Evolutionary conservation across 1,139 yeast species (phyloP).

Genomic region (Sugiyamaella sp.): DNA sequence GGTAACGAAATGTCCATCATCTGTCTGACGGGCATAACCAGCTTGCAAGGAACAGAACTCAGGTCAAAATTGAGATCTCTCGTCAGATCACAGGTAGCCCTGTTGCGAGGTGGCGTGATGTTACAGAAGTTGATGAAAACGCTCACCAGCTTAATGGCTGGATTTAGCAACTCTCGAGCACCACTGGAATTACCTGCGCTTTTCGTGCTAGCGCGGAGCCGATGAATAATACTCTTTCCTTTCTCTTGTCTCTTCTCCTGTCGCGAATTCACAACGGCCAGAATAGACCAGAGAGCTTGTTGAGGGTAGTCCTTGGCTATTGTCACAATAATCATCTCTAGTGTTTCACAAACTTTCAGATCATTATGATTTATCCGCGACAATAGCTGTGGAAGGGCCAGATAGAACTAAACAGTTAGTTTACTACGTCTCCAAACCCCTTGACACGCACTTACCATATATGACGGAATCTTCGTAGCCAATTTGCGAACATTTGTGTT

Average conservation of each 20-base stretch:
- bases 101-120: slow-evolving; percentile 41
- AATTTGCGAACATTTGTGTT: slow-evolving; percentile 30
- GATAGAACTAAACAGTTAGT: slow-evolving; percentile 71
- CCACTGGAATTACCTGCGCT: slow-evolving; percentile 23
- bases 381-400: slow-evolving; percentile 82
- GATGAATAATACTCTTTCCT: slow-evolving; percentile 50
- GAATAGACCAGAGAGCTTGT: slow-evolving; percentile 82
- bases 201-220: slow-evolving; percentile 18
- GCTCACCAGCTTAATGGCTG: slow-evolving; percentile 25
- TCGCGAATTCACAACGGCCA: slow-evolving; percentile 74
- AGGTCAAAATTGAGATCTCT: slow-evolving; percentile 50
- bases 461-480: slow-evolving; percentile 53
- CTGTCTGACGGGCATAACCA: slow-evolving; percentile 81
- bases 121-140: slow-evolving; percentile 38
- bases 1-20: slow-evolving; percentile 74
- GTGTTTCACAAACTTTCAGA: slow-evolving; percentile 55
- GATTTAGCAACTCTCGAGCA: slow-evolving; percentile 22
- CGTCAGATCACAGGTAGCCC: slow-evolving; percentile 42
- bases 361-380: slow-evolving; percentile 77
- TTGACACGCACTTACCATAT: slow-evolving; percentile 48
- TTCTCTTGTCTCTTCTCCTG: slow-evolving; percentile 58
- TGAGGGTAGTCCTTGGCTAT: slow-evolving; percentile 71
- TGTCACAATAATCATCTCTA: slow-evolving; percentile 58
- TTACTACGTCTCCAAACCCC: background rate
- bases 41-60: slow-evolving; percentile 57